These are phyloP conservation scores for Aegilops longissima DNA, from an alignment of 176 grass and related monocot genomes.

Conservation along the genomic window DNA sequence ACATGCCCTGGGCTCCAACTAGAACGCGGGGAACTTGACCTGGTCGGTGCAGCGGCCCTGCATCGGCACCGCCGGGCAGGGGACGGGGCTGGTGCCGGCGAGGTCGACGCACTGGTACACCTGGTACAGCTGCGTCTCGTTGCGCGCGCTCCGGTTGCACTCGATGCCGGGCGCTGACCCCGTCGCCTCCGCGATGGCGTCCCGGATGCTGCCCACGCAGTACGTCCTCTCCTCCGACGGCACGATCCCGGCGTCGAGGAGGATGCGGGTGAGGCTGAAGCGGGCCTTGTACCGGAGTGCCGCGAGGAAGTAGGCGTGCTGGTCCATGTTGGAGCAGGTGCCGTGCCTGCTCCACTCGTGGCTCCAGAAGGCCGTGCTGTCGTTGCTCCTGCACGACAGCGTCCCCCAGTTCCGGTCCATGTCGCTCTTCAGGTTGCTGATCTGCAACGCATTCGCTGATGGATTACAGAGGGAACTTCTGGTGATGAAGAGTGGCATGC, in stretches of 20 bases:
- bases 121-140: slow-evolving; percentile 50
- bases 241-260: background rate
- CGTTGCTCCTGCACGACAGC: slow-evolving; percentile 34
- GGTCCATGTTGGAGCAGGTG: slow-evolving; percentile 30
- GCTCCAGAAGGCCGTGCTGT: slow-evolving; percentile 52
- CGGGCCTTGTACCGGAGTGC: slow-evolving; percentile 22
- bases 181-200: slow-evolving; percentile 23
- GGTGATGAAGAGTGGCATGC: too few species aligned
- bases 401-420: slow-evolving; percentile 48
- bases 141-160: slow-evolving; percentile 37
- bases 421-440: slow-evolving; percentile 13
- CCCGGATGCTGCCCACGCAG: slow-evolving; percentile 20
- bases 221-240: slow-evolving; percentile 30
- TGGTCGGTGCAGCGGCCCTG: background rate
- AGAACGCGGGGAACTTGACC: slow-evolving; percentile 58
- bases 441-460: background rate
- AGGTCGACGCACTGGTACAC: slow-evolving; percentile 46
- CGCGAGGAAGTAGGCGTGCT: slow-evolving; percentile 49
- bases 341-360: slow-evolving; percentile 71
- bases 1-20: background rate
- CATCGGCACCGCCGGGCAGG: slow-evolving; percentile 21
- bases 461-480: too few species aligned
- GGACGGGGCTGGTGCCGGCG: slow-evolving; percentile 24
- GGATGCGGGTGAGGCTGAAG: background rate
- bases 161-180: slow-evolving; percentile 40